phyloP scores from a whole-genome alignment of 495 filamentous ascomycete genomes.

The Penicillium atrosanguineum region DNA sequence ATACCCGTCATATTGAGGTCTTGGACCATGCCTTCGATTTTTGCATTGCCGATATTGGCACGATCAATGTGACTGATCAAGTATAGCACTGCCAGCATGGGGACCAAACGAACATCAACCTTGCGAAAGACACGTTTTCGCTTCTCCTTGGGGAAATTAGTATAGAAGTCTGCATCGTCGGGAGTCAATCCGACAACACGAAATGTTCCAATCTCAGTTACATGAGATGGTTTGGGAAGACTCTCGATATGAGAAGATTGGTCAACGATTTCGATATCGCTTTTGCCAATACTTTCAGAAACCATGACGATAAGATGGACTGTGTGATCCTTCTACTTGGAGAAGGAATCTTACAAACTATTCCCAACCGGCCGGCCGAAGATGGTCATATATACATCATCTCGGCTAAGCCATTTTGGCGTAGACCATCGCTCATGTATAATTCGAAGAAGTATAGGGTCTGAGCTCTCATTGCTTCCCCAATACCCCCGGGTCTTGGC shows the following conservation, averaged over 20 bases:
- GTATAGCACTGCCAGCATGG: slow-evolving; percentile 42
- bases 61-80: slow-evolving; percentile 52
- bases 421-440: not conserved
- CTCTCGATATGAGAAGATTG: slow-evolving; percentile 9
- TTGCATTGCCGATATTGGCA: slow-evolving; percentile 72
- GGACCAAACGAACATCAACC: slow-evolving; percentile 6
- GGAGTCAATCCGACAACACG: slow-evolving; percentile 12
- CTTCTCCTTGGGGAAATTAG: slow-evolving; percentile 3
- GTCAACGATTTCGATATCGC: slow-evolving; percentile 12
- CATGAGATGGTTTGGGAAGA: slow-evolving; percentile 8
- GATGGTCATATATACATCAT: slow-evolving; percentile 9
- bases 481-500: slow-evolving; percentile 12
- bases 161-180: slow-evolving; percentile 9
- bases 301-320: slow-evolving; percentile 2
- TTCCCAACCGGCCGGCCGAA: not conserved
- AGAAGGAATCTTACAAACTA: not conserved
- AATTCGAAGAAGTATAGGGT: not conserved
- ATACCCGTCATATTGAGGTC: slow-evolving; percentile 56
- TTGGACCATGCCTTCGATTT: slow-evolving; percentile 64
- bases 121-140: slow-evolving; percentile 1
- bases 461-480: slow-evolving; percentile 1
- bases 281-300: slow-evolving; percentile 5
- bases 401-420: slow-evolving; percentile 10
- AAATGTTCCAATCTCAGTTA: slow-evolving; percentile 8
- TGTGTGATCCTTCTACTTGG: too few relatives aligned